phyloP scores from a whole-genome alignment of 2,329 filamentous ascomycete species.

The Monascus ruber region DNA sequence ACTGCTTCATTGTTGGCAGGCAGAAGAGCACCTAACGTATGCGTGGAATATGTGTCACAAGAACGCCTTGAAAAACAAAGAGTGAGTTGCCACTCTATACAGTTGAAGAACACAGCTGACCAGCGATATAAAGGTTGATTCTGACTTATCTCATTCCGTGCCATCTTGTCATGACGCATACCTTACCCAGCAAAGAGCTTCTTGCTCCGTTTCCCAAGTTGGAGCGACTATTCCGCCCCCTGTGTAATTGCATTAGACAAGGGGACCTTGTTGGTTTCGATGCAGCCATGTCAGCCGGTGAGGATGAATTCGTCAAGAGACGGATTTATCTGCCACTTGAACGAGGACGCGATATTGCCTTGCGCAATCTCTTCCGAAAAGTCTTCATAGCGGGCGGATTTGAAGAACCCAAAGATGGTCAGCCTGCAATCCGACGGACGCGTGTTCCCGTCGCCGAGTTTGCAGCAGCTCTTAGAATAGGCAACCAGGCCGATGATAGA shows the following conservation, averaged over 20 bases:
- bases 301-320: slow-evolving; percentile 85
- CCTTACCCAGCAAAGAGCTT: slow-evolving; percentile 61
- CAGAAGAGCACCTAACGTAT: slow-evolving; percentile 66
- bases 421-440: slow-evolving; percentile 51
- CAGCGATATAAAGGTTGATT: slow-evolving; percentile 53
- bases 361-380: slow-evolving; percentile 84
- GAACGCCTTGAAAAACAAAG: slow-evolving; percentile 61
- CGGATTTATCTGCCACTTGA: slow-evolving; percentile 93
- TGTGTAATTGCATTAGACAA: slow-evolving; percentile 66
- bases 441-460: slow-evolving; percentile 78
- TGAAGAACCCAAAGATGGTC: slow-evolving; percentile 61
- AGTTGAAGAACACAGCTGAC: slow-evolving; percentile 10
- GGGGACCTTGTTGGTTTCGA: slow-evolving; percentile 81
- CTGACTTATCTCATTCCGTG: slow-evolving; percentile 92
- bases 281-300: slow-evolving; percentile 63
- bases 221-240: slow-evolving; percentile 64
- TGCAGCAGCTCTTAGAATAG: slow-evolving; percentile 67
- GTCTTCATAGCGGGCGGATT: slow-evolving; percentile 79
- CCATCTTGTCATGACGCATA: slow-evolving; percentile 76
- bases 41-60: slow-evolving; percentile 76
- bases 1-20: slow-evolving; percentile 34
- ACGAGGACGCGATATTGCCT: slow-evolving; percentile 76
- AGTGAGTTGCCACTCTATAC: slow-evolving; percentile 44
- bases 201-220: slow-evolving; percentile 66
- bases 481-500: slow-evolving; percentile 39